Evolutionary conservation across 2,329 filamentous ascomycete species (phyloP).

Genomic region (Fusarium mundagurra): DNA sequence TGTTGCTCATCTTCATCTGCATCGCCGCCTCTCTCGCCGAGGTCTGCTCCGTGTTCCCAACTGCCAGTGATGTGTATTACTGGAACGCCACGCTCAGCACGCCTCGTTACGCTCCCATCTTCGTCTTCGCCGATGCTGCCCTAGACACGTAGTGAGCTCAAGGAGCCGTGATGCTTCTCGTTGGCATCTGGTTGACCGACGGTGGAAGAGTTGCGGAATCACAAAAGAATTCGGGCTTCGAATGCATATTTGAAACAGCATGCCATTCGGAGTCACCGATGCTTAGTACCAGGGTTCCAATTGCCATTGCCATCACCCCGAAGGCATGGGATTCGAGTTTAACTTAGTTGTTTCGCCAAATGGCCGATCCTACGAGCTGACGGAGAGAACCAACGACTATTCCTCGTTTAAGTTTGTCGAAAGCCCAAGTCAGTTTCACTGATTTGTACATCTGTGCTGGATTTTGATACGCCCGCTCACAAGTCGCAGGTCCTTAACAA

Average conservation of each 20-base stretch:
- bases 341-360: neutral
- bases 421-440: too few species aligned
- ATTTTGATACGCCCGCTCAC: too few species aligned
- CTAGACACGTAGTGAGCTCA: neutral
- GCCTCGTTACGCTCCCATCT: conserved; percentile 67
- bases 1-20: conserved; percentile 76
- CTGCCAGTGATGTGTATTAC: conserved; percentile 74
- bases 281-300: accelerated
- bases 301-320: too few species aligned
- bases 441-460: too few species aligned
- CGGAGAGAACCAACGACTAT: neutral
- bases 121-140: conserved; percentile 72
- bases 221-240: too few species aligned
- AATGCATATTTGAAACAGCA: too few species aligned
- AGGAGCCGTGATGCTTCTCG: accelerated
- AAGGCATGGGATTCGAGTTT: too few species aligned
- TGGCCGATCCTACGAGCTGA: neutral
- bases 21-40: conserved; percentile 77
- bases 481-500: accelerated
- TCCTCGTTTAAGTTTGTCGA: neutral
- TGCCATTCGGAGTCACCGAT: neutral
- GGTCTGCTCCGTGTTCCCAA: conserved; percentile 74
- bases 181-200: too few species aligned
- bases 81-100: conserved; percentile 76
- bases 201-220: neutral